Evolutionary conservation across 1,284 basidiomycete species (phyloP).

Genomic region (Heterobasidion irregulare): DNA sequence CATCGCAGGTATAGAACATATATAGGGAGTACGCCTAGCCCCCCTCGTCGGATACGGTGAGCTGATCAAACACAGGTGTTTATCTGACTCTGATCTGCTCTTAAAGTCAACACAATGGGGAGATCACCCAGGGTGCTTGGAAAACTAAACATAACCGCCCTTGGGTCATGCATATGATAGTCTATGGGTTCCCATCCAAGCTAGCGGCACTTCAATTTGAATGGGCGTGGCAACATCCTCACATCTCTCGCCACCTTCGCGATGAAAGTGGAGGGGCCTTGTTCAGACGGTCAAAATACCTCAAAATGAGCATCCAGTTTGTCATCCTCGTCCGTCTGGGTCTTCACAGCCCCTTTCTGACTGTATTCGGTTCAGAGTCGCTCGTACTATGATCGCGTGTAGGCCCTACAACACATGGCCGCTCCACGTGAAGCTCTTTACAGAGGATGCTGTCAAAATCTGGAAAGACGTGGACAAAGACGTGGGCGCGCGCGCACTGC

Average conservation of each 20-base stretch:
- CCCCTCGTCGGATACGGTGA: constrained; percentile 62
- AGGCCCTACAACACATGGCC: constrained; percentile 61
- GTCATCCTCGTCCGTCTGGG: constrained; percentile 12
- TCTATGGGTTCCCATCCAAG: constrained; percentile 83
- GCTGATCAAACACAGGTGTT: background rate
- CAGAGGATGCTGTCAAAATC: constrained; percentile 41
- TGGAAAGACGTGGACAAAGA: constrained; percentile 32
- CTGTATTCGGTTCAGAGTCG: constrained; percentile 25
- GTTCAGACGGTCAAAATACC: constrained; percentile 25
- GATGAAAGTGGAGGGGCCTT: constrained; percentile 29
- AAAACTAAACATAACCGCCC: constrained; percentile 68
- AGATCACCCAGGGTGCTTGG: constrained; percentile 66
- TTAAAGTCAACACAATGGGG: constrained; percentile 77
- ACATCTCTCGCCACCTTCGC: constrained; percentile 49
- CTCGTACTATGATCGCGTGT: constrained; percentile 42
- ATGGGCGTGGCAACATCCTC: constrained; percentile 87
- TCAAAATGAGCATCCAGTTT: constrained; percentile 41
- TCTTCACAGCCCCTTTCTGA: background rate
- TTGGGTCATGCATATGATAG: constrained; percentile 88
- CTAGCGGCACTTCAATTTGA: constrained; percentile 83
- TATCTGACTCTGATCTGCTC: background rate
- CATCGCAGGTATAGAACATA: constrained; percentile 39
- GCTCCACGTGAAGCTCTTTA: constrained; percentile 63
- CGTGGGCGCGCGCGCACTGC: constrained; percentile 8
- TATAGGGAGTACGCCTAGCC: constrained; percentile 80